Conservation (phyloP, 306 rosid species). For the Quercus glauca region DNA sequence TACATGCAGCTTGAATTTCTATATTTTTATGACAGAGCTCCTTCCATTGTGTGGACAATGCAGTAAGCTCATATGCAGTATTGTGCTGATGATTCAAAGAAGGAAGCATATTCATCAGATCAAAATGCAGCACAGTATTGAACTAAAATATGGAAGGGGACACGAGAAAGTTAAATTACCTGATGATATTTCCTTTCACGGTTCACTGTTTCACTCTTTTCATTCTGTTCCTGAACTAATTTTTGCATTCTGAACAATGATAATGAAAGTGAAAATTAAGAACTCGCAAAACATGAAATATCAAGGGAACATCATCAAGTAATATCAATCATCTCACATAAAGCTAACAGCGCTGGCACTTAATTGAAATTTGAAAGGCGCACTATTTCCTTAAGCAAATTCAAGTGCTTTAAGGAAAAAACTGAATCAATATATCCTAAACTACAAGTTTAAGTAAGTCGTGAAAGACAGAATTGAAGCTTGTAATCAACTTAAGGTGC, state of each 20-base stretch:
- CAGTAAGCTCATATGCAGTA: constrained; percentile 88
- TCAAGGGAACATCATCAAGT: not conserved
- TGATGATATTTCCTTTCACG: constrained; percentile 96
- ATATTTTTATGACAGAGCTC: constrained; percentile 86
- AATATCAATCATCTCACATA: not conserved
- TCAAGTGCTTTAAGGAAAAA: not conserved
- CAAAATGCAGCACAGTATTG: constrained; percentile 8
- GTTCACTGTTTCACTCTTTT: constrained; percentile 80
- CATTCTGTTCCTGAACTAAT: constrained; percentile 68
- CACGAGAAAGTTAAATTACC: constrained; percentile 43
- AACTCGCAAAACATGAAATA: constrained; percentile 15
- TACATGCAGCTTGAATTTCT: constrained; percentile 75
- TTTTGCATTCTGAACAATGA: constrained; percentile 73
- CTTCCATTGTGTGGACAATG: constrained; percentile 82
- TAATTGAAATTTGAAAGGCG: not conserved
- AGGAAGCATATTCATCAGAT: not conserved
- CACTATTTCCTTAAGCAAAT: not conserved
- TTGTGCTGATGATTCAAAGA: constrained; percentile 60
- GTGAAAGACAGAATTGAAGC: not conserved
- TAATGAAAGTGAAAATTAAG: constrained; percentile 20
- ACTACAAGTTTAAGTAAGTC: not conserved
- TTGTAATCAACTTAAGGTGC: not conserved
- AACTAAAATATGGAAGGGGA: constrained; percentile 9
- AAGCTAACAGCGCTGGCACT: not conserved
- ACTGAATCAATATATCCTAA: not conserved